A percentile compares a stretch with the other conserved stretches of the same genome.
phyloP scores from a whole-genome alignment of 805 yeast genomes.

The Candida corydali region DNA sequence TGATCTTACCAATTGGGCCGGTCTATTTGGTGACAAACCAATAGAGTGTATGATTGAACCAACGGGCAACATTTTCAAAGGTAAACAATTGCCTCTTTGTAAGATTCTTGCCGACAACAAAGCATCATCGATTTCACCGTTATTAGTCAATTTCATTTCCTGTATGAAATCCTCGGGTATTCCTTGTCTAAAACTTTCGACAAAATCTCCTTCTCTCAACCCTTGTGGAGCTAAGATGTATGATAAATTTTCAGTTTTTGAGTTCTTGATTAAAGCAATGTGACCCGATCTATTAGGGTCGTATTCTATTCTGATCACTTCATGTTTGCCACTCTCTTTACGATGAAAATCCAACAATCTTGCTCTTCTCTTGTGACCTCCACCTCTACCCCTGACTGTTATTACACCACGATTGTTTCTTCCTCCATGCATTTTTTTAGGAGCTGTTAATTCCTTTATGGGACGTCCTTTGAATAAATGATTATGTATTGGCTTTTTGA shows the following conservation, averaged over 20 bases:
- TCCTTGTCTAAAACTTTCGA: constrained; percentile 87
- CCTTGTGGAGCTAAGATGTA: constrained; percentile 93
- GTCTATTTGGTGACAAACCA: constrained; percentile 64
- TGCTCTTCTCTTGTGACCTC: constrained; percentile 88
- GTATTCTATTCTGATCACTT: constrained; percentile 84
- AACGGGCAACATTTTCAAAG: constrained; percentile 87
- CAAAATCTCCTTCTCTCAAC: constrained; percentile 84
- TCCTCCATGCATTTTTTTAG: constrained; percentile 74
- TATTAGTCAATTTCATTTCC: constrained; percentile 61
- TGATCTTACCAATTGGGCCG: constrained; percentile 86
- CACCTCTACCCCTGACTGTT: constrained; percentile 93
- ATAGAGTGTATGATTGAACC: constrained; percentile 88
- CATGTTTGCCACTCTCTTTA: constrained; percentile 62
- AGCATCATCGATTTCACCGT: constrained; percentile 90
- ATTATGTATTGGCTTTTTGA: constrained; percentile 79
- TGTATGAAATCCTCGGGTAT: constrained; percentile 68
- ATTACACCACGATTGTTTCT: constrained; percentile 86
- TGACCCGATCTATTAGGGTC: constrained; percentile 95
- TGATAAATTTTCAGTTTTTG: constrained; percentile 55
- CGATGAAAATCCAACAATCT: constrained; percentile 79
- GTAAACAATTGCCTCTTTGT: constrained; percentile 92
- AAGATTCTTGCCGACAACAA: constrained; percentile 80
- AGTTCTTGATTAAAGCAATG: constrained; percentile 76
- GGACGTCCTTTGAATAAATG: constrained; percentile 88
- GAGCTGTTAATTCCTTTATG: constrained; percentile 64